phyloP scores from a whole-genome alignment of 2,329 filamentous ascomycete genomes.

The Botryotinia globosa region DNA sequence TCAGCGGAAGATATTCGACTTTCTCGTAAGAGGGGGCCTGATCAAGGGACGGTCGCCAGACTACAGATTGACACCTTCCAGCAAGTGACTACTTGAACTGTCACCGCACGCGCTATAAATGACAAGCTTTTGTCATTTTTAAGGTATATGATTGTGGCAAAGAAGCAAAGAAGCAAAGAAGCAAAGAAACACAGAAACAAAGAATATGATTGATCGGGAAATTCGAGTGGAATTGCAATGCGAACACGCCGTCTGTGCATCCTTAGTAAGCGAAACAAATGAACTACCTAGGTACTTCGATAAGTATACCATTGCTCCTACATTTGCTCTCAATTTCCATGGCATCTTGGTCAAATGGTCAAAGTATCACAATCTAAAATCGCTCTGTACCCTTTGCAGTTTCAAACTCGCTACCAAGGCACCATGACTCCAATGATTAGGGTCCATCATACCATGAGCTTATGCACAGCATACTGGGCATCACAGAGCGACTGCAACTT shows the following conservation, averaged over 20 bases:
- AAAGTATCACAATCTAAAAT: background rate
- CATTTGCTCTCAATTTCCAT: background rate
- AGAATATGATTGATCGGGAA: background rate
- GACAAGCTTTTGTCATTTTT: background rate
- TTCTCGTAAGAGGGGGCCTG: background rate
- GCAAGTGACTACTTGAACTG: background rate
- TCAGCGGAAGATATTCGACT: background rate
- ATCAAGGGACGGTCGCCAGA: background rate
- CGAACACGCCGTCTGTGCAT: conserved; percentile 1
- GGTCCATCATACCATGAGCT: background rate
- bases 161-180: background rate
- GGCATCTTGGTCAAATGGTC: background rate
- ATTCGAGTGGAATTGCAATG: background rate
- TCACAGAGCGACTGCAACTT: background rate
- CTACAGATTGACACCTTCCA: background rate
- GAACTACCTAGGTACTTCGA: background rate
- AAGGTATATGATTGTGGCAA: background rate
- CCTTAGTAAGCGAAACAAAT: background rate
- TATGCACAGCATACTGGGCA: background rate
- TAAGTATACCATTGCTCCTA: background rate
- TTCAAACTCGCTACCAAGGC: background rate
- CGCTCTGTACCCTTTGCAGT: background rate
- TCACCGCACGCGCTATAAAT: background rate
- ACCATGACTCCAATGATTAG: background rate
- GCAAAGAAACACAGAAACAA: background rate